phyloP scores from a whole-genome alignment of 2,329 filamentous ascomycete species.

The Pseudopithomyces maydicus region DNA sequence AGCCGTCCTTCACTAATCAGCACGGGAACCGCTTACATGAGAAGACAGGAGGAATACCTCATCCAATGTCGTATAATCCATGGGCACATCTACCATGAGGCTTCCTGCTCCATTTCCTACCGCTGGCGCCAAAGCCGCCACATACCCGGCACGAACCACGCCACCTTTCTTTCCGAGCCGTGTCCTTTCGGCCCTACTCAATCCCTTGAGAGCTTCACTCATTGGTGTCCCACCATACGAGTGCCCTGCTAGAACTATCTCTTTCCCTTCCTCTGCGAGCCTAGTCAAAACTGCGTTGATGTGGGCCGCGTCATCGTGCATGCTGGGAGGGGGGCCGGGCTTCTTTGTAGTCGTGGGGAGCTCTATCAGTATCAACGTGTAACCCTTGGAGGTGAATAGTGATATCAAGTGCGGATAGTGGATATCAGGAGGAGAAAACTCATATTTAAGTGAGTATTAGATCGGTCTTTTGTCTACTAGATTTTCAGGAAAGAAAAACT shows the following conservation, averaged over 20 bases:
- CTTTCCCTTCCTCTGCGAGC: conserved; percentile 38
- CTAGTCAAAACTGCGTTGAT: conserved; percentile 27
- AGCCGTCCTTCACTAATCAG: conserved; percentile 14
- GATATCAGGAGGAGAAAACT: background rate
- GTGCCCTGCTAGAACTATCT: conserved; percentile 45
- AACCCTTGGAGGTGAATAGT: background rate
- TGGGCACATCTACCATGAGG: background rate
- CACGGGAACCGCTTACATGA: background rate
- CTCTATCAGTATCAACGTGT: background rate
- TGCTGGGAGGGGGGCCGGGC: conserved; percentile 16
- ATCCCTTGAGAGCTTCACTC: conserved; percentile 32
- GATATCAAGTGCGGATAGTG: background rate
- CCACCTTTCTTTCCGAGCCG: conserved; percentile 38
- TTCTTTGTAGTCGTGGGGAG: conserved; percentile 7
- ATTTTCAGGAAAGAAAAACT: too few relatives aligned
- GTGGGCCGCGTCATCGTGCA: conserved; percentile 37
- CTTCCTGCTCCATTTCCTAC: conserved; percentile 1
- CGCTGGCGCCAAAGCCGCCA: conserved; percentile 22
- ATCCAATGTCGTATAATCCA: background rate
- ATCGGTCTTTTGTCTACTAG: too few relatives aligned
- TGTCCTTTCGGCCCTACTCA: conserved; percentile 31
- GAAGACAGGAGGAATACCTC: background rate
- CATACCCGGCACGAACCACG: conserved; percentile 27
- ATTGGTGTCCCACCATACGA: conserved; percentile 44
- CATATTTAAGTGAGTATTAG: background rate